phyloP scores from a whole-genome alignment of 495 filamentous ascomycete species.

The Aspergillus mulundensis region DNA sequence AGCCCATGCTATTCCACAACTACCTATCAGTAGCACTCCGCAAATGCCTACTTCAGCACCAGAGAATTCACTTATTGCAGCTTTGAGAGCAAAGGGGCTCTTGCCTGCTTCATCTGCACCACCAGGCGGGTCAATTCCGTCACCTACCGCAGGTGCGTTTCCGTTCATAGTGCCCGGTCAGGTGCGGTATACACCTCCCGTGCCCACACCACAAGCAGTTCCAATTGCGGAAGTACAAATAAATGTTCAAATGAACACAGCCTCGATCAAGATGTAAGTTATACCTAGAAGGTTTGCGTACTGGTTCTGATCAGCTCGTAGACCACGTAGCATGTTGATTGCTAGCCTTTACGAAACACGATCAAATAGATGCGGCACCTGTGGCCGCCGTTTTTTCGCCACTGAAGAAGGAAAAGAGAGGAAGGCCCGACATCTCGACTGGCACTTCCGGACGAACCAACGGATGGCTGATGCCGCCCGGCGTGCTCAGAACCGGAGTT shows the following conservation, averaged over 20 bases:
- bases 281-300: background rate
- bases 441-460: slow-evolving; percentile 94
- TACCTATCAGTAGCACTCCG: slow-evolving; percentile 23
- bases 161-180: slow-evolving; percentile 44
- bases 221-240: slow-evolving; percentile 37
- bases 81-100: slow-evolving; percentile 44
- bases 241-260: slow-evolving; percentile 64
- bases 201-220: slow-evolving; percentile 24
- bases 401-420: slow-evolving; percentile 73
- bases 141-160: slow-evolving; percentile 23
- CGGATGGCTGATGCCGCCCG: slow-evolving; percentile 77
- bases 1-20: slow-evolving; percentile 25
- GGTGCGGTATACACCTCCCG: slow-evolving; percentile 33
- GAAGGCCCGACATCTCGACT: slow-evolving; percentile 93
- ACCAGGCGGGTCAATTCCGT: slow-evolving; percentile 22
- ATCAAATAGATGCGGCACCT: slow-evolving; percentile 83
- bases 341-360: slow-evolving; percentile 69
- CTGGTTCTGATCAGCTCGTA: slow-evolving; percentile 36
- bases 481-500: slow-evolving; percentile 81
- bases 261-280: slow-evolving; percentile 75
- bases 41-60: slow-evolving; percentile 22
- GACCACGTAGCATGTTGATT: slow-evolving; percentile 70
- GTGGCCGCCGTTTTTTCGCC: slow-evolving; percentile 77
- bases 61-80: slow-evolving; percentile 46
- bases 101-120: slow-evolving; percentile 38